Evolutionary conservation across 306 rosid genomes (phyloP).

Genomic region (Aeschynomene evenia): DNA sequence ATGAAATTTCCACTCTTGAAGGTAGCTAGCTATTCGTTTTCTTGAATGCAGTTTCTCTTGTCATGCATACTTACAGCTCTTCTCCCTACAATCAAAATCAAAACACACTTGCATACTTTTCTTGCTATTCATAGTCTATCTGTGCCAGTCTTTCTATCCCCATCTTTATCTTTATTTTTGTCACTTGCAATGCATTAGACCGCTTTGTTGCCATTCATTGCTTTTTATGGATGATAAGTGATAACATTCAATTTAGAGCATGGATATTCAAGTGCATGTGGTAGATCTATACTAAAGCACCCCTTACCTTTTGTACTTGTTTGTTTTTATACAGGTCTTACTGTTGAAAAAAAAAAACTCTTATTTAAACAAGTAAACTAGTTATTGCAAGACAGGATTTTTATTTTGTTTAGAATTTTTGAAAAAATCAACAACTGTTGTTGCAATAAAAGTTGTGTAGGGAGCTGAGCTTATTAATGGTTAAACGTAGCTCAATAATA

Average conservation of each 20-base stretch:
- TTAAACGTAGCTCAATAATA: not conserved
- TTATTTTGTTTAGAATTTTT: not conserved
- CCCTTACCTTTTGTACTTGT: not conserved
- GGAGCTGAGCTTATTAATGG: too few species aligned
- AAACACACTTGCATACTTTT: not conserved
- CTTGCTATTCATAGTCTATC: slow-evolving; percentile 9
- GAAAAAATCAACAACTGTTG: not conserved
- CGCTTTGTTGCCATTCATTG: not conserved
- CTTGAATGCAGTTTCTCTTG: not conserved
- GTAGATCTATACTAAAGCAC: not conserved
- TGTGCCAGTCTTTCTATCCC: not conserved
- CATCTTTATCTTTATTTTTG: slow-evolving; percentile 1
- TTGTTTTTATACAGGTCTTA: not conserved
- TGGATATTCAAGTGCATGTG: slow-evolving; percentile 2
- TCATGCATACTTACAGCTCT: not conserved
- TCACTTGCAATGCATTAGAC: not conserved
- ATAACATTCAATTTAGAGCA: not conserved
- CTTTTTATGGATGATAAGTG: not conserved
- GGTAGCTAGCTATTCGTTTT: slow-evolving; percentile 48
- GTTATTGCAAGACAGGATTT: not conserved
- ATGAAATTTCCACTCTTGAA: slow-evolving; percentile 74
- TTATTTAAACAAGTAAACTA: not conserved
- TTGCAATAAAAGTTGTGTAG: not conserved
- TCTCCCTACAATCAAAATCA: too few species aligned
- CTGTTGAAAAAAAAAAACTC: not conserved